A percentile compares a stretch with the other conserved stretches of the same genome.
phyloP scores from a whole-genome alignment of 192 early-diverging fungal species.

The Coemansia umbellata region DNA sequence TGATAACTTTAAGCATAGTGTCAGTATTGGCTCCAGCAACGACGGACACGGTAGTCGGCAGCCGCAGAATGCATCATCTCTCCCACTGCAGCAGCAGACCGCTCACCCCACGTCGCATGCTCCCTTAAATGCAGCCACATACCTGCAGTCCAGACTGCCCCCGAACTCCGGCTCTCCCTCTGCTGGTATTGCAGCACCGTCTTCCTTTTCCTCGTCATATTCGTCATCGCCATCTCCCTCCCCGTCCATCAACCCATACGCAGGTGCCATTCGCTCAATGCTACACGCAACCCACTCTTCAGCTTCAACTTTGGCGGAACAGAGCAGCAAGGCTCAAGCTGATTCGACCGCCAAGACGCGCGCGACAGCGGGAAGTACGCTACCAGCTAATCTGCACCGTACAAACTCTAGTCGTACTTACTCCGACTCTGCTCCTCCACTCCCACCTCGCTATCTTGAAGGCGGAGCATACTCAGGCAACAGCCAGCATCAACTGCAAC shows the following conservation, averaged over 20 bases:
- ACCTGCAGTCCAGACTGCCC: conserved; percentile 24
- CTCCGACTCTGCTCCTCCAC: conserved; percentile 1
- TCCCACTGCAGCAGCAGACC: neutral
- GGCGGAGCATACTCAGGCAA: neutral
- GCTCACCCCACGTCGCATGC: neutral
- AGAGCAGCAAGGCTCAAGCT: neutral
- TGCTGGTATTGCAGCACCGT: neutral
- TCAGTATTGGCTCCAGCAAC: no score
- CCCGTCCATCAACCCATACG: conserved; percentile 40
- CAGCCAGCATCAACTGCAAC: neutral
- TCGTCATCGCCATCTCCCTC: conserved; percentile 46
- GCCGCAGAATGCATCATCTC: neutral
- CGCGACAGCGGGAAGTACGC: neutral
- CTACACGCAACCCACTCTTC: no score
- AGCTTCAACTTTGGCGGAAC: no score
- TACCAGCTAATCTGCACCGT: conserved; percentile 46
- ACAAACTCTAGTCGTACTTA: neutral
- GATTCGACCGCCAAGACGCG: neutral
- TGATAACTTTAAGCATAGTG: no score
- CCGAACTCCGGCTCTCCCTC: conserved; percentile 22
- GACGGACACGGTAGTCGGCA: conserved; percentile 1
- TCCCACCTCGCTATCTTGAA: neutral
- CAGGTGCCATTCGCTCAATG: conserved; percentile 25
- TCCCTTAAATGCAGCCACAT: neutral
- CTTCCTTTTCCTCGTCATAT: conserved; percentile 22